Evolutionary conservation across 176 grass and related monocot genomes (phyloP).

Genomic region (Aegilops bicornis): DNA sequence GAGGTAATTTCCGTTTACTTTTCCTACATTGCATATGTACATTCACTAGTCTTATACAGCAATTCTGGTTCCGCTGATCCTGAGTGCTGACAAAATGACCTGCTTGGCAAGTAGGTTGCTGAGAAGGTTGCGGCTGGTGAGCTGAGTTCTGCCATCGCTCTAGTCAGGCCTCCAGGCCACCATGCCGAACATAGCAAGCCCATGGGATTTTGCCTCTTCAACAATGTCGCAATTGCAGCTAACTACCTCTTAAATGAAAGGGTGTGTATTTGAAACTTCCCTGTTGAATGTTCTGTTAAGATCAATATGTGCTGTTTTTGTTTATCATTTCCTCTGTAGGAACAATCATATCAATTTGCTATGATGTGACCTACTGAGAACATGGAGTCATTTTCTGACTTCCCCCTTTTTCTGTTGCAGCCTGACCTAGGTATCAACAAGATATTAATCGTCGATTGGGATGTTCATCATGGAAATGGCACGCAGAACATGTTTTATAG

Average conservation of each 20-base stretch:
- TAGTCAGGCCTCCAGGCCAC: conserved; percentile 95
- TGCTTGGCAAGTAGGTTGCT: conserved; percentile 53
- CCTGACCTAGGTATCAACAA: conserved; percentile 89
- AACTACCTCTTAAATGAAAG: conserved; percentile 88
- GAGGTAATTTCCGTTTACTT: conserved; percentile 47
- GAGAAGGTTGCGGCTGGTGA: conserved; percentile 89
- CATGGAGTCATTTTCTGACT: background rate
- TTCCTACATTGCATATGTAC: background rate
- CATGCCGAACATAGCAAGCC: conserved; percentile 83
- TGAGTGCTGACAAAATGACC: background rate
- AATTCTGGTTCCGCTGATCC: background rate
- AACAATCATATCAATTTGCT: background rate
- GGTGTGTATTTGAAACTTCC: conserved; percentile 41
- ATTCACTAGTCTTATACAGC: background rate
- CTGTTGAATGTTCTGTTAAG: conserved; percentile 1
- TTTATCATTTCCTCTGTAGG: background rate
- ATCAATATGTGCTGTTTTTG: background rate
- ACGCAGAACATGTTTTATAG: conserved; percentile 90
- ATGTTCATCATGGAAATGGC: conserved; percentile 97
- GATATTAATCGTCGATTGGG: conserved; percentile 98
- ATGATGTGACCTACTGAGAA: background rate
- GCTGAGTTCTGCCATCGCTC: conserved; percentile 79
- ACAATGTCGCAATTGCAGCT: conserved; percentile 88
- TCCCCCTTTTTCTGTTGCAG: conserved; percentile 40
- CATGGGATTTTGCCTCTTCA: conserved; percentile 98